Evolutionary conservation across 768 basidiomycete species (phyloP), one percentile per base, ranked within the genome.

Genomic region (Candolleomyces aberdarensis): DNA sequence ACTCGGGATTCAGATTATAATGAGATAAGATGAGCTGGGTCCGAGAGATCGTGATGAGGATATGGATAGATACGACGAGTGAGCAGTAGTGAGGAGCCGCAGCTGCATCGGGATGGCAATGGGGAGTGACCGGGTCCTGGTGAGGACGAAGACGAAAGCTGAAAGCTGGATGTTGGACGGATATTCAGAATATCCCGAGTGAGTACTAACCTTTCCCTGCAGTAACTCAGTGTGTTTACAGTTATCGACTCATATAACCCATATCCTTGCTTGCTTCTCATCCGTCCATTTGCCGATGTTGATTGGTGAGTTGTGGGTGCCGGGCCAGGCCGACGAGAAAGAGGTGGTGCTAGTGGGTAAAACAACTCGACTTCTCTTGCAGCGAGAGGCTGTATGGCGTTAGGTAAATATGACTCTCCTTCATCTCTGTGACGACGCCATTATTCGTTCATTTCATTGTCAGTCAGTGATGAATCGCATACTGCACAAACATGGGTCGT

Each of bases 391-490:
- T 78, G 72, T 91, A 97, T 20, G 87, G 89, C 17, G 90, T 81
- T 17, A 96, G 69, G 46, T 91, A 89, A 58, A 95, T 92, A 62
- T 92, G 88, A 9, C 89, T 92, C 66, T 88, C 89, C 56, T 84
- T 79, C 80, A 96, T 85, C 41, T 89, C 85, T 59, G 94, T 71
- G 36, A 82, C 75, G 39, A 85, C 82, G 31, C 92, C 92, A 62
- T 95, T 78, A 57, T 11, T n/a, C 26, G 29, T 56, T 11, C 32
- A 54, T 17, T 46, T 17, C 19, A 26, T 57, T 41, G 43, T 39
- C 32, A 61, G 60, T 20, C 17, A 5, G n/a, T 20, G 14, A 20
- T 20, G 20, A 57, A 40, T 39, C n/a, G 93, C 94, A 69, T 88
- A n/a, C n/a, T n/a, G 90, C 2, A 91, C 86, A 67, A 96, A 92